These are phyloP conservation scores for Penicillium vulpinum DNA, from an alignment of 2,329 filamentous ascomycete species.

Conservation along the genomic window DNA sequence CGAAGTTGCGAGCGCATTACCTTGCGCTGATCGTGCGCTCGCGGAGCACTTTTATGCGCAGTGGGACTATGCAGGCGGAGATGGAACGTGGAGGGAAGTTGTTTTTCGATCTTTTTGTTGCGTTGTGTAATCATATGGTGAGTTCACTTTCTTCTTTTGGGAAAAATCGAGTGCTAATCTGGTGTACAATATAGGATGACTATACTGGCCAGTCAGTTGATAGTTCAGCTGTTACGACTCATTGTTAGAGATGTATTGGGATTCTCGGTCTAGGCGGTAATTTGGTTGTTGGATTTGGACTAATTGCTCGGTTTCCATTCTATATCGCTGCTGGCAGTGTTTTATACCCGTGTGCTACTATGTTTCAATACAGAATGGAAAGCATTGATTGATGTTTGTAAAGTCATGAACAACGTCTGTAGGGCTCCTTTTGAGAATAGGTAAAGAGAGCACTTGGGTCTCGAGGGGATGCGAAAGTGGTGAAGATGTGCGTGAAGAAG, in stretches of 20 bases:
- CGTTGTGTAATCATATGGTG: conserved; percentile 87
- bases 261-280: not conserved
- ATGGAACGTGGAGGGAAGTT: conserved; percentile 86
- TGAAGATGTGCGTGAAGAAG: no score
- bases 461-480: no score
- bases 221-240: conserved; percentile 14
- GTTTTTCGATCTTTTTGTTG: conserved; percentile 93
- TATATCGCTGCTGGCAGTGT: conserved; percentile 3
- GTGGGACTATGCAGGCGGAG: conserved; percentile 92
- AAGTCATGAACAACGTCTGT: no score
- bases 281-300: not conserved
- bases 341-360: conserved; percentile 24
- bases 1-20: conserved; percentile 87
- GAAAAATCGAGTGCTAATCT: not conserved
- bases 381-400: no score
- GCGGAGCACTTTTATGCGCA: conserved; percentile 84
- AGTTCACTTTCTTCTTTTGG: conserved; percentile 33
- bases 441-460: no score
- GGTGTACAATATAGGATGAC: conserved; percentile 25
- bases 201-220: conserved; percentile 18
- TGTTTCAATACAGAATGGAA: conserved; percentile 1
- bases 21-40: conserved; percentile 88
- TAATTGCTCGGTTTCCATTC: not conserved
- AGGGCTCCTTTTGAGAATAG: no score
- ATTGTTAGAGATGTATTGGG: not conserved